A percentile compares a stretch with the other conserved stretches of the same genome.
Conservation (phyloP, 1,284 basidiomycete species). For the Malassezia sp. region DNA sequence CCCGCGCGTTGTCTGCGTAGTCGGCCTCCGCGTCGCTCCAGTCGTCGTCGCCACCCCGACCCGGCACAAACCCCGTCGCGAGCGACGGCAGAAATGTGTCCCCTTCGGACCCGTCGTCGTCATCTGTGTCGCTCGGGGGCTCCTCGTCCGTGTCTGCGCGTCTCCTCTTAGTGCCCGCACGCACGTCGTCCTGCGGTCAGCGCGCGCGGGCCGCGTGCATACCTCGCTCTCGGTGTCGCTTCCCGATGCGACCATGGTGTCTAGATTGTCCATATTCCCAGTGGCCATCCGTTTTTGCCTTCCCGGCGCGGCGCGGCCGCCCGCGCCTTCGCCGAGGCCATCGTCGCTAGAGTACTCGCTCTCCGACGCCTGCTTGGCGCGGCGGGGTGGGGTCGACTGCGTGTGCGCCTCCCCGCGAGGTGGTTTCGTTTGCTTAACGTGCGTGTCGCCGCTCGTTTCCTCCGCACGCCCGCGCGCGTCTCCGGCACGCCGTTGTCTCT, state of each 20-base stretch:
- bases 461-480: no score
- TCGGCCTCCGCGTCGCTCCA: slow-evolving; percentile 16
- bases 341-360: slow-evolving; percentile 13
- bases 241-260: slow-evolving; percentile 13
- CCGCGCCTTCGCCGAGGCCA: slow-evolving; percentile 7
- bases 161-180: background rate
- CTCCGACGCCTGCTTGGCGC: no score
- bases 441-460: no score
- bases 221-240: slow-evolving; percentile 10
- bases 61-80: slow-evolving; percentile 11
- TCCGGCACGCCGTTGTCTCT: no score
- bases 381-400: no score
- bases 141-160: background rate
- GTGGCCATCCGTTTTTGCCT: background rate
- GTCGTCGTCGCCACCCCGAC: slow-evolving; percentile 7
- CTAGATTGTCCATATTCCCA: slow-evolving; percentile 6
- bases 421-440: no score
- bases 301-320: background rate
- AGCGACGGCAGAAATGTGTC: slow-evolving; percentile 7
- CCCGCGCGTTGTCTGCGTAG: slow-evolving; percentile 10
- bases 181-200: background rate
- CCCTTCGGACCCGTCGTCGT: background rate
- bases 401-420: no score
- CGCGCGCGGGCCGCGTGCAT: no score
- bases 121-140: background rate